Percentiles rank a stretch among this genome's conserved stretches.
These are phyloP conservation scores for Pichia sp. DNA, from an alignment of 1,139 yeast species.

Conservation along the genomic window DNA sequence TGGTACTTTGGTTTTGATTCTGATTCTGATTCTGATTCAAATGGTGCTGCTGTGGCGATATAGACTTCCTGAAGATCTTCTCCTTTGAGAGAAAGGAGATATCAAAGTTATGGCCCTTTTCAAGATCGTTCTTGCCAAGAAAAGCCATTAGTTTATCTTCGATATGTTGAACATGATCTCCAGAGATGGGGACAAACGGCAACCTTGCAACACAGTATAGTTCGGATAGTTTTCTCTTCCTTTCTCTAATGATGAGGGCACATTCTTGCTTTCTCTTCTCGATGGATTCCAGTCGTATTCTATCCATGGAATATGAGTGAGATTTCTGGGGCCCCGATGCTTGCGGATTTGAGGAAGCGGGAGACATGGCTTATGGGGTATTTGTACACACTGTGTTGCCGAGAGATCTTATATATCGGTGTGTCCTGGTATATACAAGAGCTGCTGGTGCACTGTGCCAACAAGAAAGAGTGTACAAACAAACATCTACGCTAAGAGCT, in stretches of 20 bases:
- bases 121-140: constrained; percentile 38
- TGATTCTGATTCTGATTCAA: constrained; percentile 6
- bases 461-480: too few species aligned
- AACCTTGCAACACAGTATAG: constrained; percentile 45
- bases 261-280: constrained; percentile 37
- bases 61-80: constrained; percentile 23
- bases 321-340: constrained; percentile 2
- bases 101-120: constrained; percentile 32
- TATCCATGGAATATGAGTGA: constrained; percentile 30
- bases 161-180: constrained; percentile 28
- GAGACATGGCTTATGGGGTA: too few species aligned
- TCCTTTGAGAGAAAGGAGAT: constrained; percentile 27
- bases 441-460: too few species aligned
- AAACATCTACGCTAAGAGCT: too few species aligned
- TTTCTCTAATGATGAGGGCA: constrained; percentile 27
- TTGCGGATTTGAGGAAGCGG: too few species aligned
- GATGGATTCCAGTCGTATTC: constrained; percentile 37
- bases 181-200: constrained; percentile 35
- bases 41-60: constrained; percentile 19
- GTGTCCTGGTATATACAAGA: too few species aligned
- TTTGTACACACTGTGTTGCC: too few species aligned
- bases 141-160: constrained; percentile 36
- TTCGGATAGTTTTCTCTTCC: constrained; percentile 50
- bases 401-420: too few species aligned
- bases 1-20: not conserved